A percentile compares a stretch with the other conserved stretches of the same genome.
phyloP scores from a whole-genome alignment of 169 alveolate species.

The Eimeria necatrix region DNA sequence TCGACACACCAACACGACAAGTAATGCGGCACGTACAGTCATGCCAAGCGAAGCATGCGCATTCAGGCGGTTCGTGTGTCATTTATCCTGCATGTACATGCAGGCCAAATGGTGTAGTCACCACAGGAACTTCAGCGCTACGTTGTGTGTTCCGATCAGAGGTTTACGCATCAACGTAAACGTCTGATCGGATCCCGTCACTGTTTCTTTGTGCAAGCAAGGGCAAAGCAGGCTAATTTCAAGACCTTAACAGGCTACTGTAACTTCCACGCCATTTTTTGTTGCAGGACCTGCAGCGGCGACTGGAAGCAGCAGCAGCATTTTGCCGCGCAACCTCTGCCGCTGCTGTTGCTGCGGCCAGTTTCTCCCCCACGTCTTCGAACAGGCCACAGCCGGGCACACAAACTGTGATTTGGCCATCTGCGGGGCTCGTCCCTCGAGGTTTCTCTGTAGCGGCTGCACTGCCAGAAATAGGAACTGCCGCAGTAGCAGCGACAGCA shows the following conservation, averaged over 20 bases:
- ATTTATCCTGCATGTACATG: too few species aligned
- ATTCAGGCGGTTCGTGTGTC: too few species aligned
- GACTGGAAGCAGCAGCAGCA: slow-evolving; percentile 36
- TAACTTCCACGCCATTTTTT: background rate
- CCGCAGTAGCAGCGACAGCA: background rate
- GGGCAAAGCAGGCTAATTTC: too few species aligned
- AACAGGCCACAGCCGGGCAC: background rate
- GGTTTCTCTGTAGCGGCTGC: background rate
- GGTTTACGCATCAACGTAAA: too few species aligned
- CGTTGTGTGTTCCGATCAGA: too few species aligned
- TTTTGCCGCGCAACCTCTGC: slow-evolving; percentile 40
- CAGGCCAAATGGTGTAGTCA: too few species aligned
- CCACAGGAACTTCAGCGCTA: too few species aligned
- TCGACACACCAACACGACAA: slow-evolving; percentile 7
- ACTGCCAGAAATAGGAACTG: background rate
- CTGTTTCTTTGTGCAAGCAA: too few species aligned
- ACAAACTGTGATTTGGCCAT: background rate
- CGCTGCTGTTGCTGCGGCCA: slow-evolving; percentile 59
- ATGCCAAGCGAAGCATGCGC: too few species aligned
- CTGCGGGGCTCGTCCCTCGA: background rate
- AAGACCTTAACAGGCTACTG: background rate
- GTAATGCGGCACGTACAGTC: background rate
- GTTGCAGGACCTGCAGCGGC: slow-evolving; percentile 65
- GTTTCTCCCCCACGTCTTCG: background rate
- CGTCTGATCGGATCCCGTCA: too few species aligned